Percentiles rank a stretch among this genome's conserved stretches.
Evolutionary conservation across 108 stramenopile species (phyloP).

Genomic region (Craspedostauros australis): DNA sequence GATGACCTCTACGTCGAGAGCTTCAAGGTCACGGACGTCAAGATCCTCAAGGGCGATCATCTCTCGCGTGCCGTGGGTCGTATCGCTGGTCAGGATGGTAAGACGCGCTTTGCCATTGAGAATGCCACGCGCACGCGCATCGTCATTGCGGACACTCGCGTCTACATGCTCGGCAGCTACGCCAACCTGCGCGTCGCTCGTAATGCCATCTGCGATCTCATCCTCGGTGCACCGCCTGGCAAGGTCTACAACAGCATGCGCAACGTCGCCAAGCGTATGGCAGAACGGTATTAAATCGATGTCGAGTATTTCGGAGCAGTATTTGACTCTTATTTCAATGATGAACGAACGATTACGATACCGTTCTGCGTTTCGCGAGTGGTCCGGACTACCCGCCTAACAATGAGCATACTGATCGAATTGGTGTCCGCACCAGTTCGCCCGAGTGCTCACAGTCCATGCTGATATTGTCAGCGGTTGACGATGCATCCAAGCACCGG

Average conservation of each 20-base stretch:
- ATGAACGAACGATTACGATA: too few species aligned
- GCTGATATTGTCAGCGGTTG: too few species aligned
- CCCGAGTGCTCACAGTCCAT: too few species aligned
- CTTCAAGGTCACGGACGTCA: conserved; percentile 97
- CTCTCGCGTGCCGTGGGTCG: conserved; percentile 96
- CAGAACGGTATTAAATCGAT: conserved; percentile 80
- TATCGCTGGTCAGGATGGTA: conserved; percentile 97
- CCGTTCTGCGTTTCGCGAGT: too few species aligned
- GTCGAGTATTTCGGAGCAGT: too few species aligned
- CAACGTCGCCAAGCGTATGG: conserved; percentile 96
- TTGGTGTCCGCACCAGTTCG: too few species aligned
- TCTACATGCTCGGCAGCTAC: conserved; percentile 94
- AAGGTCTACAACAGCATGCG: conserved; percentile 99
- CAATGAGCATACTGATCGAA: too few species aligned
- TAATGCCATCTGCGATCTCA: conserved; percentile 98
- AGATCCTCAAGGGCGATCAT: conserved; percentile 93
- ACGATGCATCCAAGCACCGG: too few species aligned
- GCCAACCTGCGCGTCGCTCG: conserved; percentile 96
- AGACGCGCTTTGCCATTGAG: conserved; percentile 98
- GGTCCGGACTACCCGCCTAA: too few species aligned
- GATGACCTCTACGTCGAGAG: conserved; percentile 98
- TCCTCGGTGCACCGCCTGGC: conserved; percentile 99
- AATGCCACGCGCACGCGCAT: conserved; percentile 98
- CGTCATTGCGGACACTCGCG: conserved; percentile 93
- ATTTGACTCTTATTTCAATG: too few species aligned